Evolutionary conservation across 768 basidiomycete genomes (phyloP).

Genomic region (Hydnomerulius pinastri): DNA sequence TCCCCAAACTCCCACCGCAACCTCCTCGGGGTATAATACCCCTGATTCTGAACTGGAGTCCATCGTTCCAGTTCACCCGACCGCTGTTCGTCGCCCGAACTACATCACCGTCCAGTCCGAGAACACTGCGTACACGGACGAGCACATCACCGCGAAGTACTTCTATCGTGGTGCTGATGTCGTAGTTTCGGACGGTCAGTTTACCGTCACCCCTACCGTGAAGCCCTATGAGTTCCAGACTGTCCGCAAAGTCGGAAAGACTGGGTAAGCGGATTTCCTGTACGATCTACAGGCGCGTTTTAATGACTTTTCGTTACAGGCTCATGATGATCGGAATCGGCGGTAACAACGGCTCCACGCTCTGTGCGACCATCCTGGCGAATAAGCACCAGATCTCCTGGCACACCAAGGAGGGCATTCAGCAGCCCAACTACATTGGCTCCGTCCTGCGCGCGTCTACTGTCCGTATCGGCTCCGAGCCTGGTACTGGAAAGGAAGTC

Average conservation of each 20-base stretch:
- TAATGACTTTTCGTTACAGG: constrained; percentile 42
- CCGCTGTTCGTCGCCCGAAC: constrained; percentile 75
- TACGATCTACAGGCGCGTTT: background rate
- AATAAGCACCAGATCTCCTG: constrained; percentile 94
- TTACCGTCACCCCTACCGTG: constrained; percentile 76
- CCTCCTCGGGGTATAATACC: constrained; percentile 70
- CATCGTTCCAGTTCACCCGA: constrained; percentile 76
- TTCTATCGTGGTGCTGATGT: constrained; percentile 77
- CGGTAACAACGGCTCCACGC: constrained; percentile 96
- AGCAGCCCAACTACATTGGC: constrained; percentile 97
- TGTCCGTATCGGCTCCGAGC: constrained; percentile 85
- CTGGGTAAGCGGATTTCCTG: constrained; percentile 65
- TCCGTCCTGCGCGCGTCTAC: constrained; percentile 96
- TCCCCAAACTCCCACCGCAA: constrained; percentile 40
- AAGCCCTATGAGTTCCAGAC: constrained; percentile 92
- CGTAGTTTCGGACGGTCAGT: constrained; percentile 69
- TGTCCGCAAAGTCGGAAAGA: constrained; percentile 79
- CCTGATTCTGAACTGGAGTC: constrained; percentile 74
- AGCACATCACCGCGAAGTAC: constrained; percentile 82
- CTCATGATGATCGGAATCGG: constrained; percentile 97
- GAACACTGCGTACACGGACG: constrained; percentile 78
- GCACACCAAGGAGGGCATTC: constrained; percentile 90
- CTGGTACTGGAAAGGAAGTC: constrained; percentile 81
- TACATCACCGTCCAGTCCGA: constrained; percentile 81
- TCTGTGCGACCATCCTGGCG: constrained; percentile 92